Percentiles rank a stretch among this genome's conserved stretches.
Conservation (phyloP, 768 basidiomycete genomes). For the Lentinula lateritia region DNA sequence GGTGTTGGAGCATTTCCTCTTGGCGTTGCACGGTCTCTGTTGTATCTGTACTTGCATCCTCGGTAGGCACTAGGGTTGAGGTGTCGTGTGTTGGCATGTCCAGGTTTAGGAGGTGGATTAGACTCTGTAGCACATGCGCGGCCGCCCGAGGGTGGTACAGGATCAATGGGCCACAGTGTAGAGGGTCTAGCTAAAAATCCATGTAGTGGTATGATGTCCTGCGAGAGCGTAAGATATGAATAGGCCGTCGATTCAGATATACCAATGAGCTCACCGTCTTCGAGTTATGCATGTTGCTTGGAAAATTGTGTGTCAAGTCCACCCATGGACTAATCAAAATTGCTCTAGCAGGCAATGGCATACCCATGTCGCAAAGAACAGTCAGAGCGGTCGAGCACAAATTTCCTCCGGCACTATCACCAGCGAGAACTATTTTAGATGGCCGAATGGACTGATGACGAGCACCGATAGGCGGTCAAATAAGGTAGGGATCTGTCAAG, state of each 20-base stretch:
- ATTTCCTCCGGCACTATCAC: constrained; percentile 76
- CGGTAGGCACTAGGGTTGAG: constrained; percentile 27
- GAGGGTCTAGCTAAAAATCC: constrained; percentile 61
- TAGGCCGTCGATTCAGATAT: background rate
- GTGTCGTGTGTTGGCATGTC: constrained; percentile 35
- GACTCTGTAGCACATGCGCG: constrained; percentile 31
- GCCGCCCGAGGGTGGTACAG: constrained; percentile 22
- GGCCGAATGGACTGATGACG: constrained; percentile 60
- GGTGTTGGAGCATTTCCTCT: constrained; percentile 23
- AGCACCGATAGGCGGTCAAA: constrained; percentile 58
- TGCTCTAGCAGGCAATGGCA: constrained; percentile 70
- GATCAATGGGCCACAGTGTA: constrained; percentile 50
- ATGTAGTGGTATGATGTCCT: constrained; percentile 67
- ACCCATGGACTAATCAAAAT: constrained; percentile 77
- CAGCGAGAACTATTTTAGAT: constrained; percentile 68
- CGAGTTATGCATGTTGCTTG: constrained; percentile 64
- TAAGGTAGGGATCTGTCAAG: constrained; percentile 62
- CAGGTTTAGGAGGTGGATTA: constrained; percentile 42
- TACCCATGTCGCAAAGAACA: constrained; percentile 61
- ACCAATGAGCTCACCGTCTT: constrained; percentile 38
- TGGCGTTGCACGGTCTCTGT: constrained; percentile 20
- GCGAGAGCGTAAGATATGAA: background rate
- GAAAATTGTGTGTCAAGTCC: constrained; percentile 83
- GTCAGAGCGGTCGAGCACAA: constrained; percentile 57
- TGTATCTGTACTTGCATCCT: constrained; percentile 8